Evolutionary conservation across 805 yeast species (phyloP).

Genomic region (Tanozyma kutaoensis): DNA sequence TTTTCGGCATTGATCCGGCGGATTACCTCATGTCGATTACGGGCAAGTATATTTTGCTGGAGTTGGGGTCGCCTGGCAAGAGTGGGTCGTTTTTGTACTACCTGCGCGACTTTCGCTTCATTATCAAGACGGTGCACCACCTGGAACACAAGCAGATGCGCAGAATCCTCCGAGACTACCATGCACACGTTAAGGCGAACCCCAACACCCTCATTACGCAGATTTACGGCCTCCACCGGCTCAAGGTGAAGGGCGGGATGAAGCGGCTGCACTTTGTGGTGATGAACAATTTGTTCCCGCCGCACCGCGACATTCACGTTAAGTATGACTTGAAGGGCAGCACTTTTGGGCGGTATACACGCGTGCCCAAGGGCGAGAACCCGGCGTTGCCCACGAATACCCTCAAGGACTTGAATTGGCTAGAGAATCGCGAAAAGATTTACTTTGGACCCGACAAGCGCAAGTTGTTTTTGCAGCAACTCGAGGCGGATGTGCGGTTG

Average conservation of each 20-base stretch:
- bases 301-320: conserved; percentile 72
- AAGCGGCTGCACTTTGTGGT: conserved; percentile 86
- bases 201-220: conserved; percentile 90
- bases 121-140: conserved; percentile 91
- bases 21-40: conserved; percentile 89
- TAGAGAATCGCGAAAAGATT: conserved; percentile 51
- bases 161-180: conserved; percentile 59
- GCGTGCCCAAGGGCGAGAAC: conserved; percentile 13
- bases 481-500: conserved; percentile 61
- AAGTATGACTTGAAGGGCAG: conserved; percentile 93
- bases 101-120: conserved; percentile 85
- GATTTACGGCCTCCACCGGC: conserved; percentile 89
- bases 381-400: conserved; percentile 28
- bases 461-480: conserved; percentile 48
- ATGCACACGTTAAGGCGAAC: conserved; percentile 64
- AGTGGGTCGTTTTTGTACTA: conserved; percentile 94
- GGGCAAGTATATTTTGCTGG: conserved; percentile 83
- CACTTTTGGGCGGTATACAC: conserved; percentile 62
- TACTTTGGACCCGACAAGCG: conserved; percentile 63
- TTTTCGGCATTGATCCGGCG: conserved; percentile 88
- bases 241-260: conserved; percentile 64
- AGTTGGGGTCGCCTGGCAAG: conserved; percentile 91
- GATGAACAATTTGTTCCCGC: conserved; percentile 95
- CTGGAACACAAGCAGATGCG: conserved; percentile 81
- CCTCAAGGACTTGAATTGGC: conserved; percentile 82